Evolutionary conservation across 257 asterid genomes (phyloP).

Genomic region (Petrea volubilis): DNA sequence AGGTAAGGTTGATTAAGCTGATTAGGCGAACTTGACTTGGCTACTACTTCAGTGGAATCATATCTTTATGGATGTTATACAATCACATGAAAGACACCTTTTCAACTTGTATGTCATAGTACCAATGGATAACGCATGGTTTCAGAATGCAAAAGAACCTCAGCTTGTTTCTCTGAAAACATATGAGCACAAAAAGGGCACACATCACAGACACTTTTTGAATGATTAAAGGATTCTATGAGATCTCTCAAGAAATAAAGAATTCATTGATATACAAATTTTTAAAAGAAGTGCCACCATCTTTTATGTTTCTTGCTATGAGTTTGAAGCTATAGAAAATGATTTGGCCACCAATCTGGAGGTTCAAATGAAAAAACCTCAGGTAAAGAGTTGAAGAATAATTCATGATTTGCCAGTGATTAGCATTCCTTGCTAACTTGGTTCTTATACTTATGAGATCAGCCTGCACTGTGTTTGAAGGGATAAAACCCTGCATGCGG

Average conservation of each 20-base stretch:
- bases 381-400: background rate
- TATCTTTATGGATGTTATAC: background rate
- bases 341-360: background rate
- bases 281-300: background rate
- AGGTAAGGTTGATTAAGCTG: background rate
- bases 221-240: background rate
- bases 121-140: background rate
- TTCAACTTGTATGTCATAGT: background rate
- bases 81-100: background rate
- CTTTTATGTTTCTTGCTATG: background rate
- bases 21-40: background rate
- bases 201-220: background rate
- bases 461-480: slow-evolving; percentile 6
- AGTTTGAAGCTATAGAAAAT: background rate
- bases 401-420: background rate
- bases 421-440: background rate
- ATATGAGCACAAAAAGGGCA: background rate
- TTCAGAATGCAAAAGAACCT: background rate
- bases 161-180: background rate
- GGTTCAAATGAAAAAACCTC: background rate
- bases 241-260: background rate
- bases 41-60: background rate
- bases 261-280: background rate
- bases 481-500: slow-evolving; percentile 1
- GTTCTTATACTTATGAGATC: background rate